Evolutionary conservation across 2,329 filamentous ascomycete genomes (phyloP).

Genomic region (Xylariales sp.): DNA sequence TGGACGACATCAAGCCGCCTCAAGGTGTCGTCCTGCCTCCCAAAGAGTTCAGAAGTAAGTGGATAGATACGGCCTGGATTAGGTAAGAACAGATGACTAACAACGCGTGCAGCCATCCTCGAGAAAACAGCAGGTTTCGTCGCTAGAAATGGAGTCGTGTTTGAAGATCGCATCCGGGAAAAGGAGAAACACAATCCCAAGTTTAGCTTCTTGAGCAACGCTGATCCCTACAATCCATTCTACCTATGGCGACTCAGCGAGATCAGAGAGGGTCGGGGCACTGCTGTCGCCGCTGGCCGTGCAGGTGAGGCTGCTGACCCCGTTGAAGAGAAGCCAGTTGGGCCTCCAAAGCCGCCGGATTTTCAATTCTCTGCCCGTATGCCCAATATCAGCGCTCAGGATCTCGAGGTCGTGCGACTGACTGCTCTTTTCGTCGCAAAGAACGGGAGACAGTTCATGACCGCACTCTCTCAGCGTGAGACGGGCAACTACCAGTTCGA

Average conservation of each 20-base stretch:
- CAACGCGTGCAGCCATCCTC: constrained; percentile 55
- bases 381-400: constrained; percentile 94
- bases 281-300: constrained; percentile 70
- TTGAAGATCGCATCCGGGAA: constrained; percentile 79
- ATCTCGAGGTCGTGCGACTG: constrained; percentile 68
- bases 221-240: constrained; percentile 81
- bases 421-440: constrained; percentile 91
- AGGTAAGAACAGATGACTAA: too few species aligned
- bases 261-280: constrained; percentile 78
- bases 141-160: constrained; percentile 60
- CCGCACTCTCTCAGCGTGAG: constrained; percentile 81
- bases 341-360: constrained; percentile 77
- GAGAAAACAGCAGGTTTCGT: constrained; percentile 96
- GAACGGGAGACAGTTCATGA: constrained; percentile 90
- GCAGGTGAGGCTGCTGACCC: constrained; percentile 55
- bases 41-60: constrained; percentile 68
- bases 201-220: constrained; percentile 77
- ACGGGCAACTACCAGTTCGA: constrained; percentile 91
- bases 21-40: constrained; percentile 83
- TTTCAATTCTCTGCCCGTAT: constrained; percentile 94
- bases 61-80: too few species aligned
- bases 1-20: constrained; percentile 72
- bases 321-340: constrained; percentile 64
- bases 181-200: constrained; percentile 84
- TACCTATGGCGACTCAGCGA: constrained; percentile 89